Conservation (phyloP, 768 basidiomycete species). For the Pleurotus salmoneostramineus region DNA sequence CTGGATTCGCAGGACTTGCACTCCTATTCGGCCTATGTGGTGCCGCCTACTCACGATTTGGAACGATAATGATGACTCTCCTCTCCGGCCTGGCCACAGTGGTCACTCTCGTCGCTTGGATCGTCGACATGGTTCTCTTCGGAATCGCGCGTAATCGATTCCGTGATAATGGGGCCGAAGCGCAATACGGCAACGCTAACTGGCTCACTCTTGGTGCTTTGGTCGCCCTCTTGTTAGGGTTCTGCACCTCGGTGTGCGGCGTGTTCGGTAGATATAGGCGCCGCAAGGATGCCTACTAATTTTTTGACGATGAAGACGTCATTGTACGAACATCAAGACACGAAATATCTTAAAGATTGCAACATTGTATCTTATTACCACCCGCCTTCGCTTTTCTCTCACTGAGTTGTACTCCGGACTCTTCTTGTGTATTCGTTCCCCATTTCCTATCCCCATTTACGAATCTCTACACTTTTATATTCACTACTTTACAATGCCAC, state of each 20-base stretch:
- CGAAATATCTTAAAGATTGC: not conserved
- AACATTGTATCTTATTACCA: not conserved
- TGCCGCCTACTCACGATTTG: constrained; percentile 56
- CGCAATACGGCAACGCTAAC: constrained; percentile 74
- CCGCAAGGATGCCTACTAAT: constrained; percentile 23
- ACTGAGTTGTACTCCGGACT: too few relatives aligned
- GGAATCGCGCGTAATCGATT: constrained; percentile 62
- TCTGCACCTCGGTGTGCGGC: constrained; percentile 63
- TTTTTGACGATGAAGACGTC: not conserved
- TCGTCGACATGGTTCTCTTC: constrained; percentile 81
- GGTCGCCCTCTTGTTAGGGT: constrained; percentile 59
- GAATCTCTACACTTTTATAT: too few relatives aligned
- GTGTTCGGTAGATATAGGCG: constrained; percentile 63
- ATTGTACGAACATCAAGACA: not conserved
- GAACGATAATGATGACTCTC: constrained; percentile 78
- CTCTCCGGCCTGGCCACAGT: constrained; percentile 62
- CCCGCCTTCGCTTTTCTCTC: not conserved
- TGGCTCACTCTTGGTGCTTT: constrained; percentile 81
- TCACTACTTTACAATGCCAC: too few relatives aligned
- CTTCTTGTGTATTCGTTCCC: too few relatives aligned
- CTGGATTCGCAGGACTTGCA: constrained; percentile 61
- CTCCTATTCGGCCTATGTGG: constrained; percentile 70
- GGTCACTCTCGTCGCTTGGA: constrained; percentile 62
- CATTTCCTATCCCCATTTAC: too few relatives aligned
- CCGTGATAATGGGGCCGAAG: constrained; percentile 38